A percentile compares a stretch with the other conserved stretches of the same genome.
These are phyloP conservation scores for Fusarium sp. DNA, from an alignment of 2,329 filamentous ascomycete genomes.

Conservation along the genomic window DNA sequence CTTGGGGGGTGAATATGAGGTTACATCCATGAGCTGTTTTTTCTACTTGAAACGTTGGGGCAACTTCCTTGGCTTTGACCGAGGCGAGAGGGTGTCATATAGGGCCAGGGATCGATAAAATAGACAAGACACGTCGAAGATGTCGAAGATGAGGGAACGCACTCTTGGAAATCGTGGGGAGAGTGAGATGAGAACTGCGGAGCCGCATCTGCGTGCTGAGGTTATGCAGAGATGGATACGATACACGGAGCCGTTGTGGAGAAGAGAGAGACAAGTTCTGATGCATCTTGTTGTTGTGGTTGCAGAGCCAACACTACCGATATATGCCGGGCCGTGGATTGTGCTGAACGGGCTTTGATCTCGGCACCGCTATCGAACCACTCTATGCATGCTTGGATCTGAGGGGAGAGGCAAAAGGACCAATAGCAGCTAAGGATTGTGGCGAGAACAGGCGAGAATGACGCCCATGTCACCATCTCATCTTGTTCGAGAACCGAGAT, in stretches of 20 bases:
- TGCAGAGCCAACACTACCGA: not conserved
- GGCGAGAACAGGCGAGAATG: slow-evolving; percentile 13
- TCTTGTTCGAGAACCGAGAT: not conserved
- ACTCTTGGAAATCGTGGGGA: slow-evolving; percentile 1
- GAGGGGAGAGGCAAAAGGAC: not conserved
- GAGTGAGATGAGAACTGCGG: slow-evolving; percentile 10
- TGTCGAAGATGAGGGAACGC: slow-evolving; percentile 2
- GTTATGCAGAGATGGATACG: not conserved
- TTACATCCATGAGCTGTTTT: slow-evolving; percentile 13
- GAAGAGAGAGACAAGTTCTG: not conserved
- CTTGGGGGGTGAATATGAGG: not conserved
- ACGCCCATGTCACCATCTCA: slow-evolving; percentile 1
- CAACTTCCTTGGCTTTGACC: slow-evolving; percentile 13
- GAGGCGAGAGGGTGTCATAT: not conserved
- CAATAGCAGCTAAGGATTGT: slow-evolving; percentile 4
- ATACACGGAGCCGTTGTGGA: not conserved
- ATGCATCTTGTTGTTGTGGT: too few relatives aligned
- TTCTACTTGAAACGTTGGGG: not conserved
- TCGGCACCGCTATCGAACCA: slow-evolving; percentile 28
- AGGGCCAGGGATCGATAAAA: too few relatives aligned
- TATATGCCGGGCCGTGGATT: not conserved
- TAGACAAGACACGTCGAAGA: too few relatives aligned
- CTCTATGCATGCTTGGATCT: slow-evolving; percentile 3
- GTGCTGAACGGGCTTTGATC: slow-evolving; percentile 24
- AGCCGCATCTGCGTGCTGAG: slow-evolving; percentile 16